phyloP scores from a whole-genome alignment of 208 protist genomes.

The Porcisia deanei region DNA sequence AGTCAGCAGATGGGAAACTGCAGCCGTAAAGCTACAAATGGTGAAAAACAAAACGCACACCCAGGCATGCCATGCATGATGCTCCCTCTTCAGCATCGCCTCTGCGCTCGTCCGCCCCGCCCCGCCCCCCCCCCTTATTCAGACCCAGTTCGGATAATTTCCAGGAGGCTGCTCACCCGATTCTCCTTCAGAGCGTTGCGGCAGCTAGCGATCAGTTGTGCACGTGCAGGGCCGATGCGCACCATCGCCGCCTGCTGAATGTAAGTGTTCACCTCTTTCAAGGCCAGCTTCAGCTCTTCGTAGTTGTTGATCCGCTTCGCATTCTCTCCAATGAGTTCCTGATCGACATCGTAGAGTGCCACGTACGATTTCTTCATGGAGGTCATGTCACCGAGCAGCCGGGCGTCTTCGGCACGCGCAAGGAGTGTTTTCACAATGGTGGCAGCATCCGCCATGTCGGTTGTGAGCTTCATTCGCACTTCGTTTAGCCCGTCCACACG shows the following conservation, averaged over 20 bases:
- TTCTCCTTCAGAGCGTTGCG: slow-evolving; percentile 87
- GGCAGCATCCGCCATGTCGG: slow-evolving; percentile 93
- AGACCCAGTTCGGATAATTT: slow-evolving; percentile 77
- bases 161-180: slow-evolving; percentile 70
- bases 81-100: not conserved
- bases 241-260: slow-evolving; percentile 92
- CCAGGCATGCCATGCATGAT: not conserved
- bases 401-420: slow-evolving; percentile 91
- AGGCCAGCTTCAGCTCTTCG: slow-evolving; percentile 74
- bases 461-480: slow-evolving; percentile 86
- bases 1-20: not conserved
- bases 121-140: slow-evolving; percentile 14
- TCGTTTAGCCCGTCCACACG: slow-evolving; percentile 88
- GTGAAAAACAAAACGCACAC: not conserved
- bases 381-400: slow-evolving; percentile 86
- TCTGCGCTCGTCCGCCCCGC: not conserved
- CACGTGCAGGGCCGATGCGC: slow-evolving; percentile 67
- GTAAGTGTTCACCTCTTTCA: slow-evolving; percentile 93
- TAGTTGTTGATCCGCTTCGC: slow-evolving; percentile 94
- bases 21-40: not conserved
- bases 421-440: slow-evolving; percentile 90
- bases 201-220: slow-evolving; percentile 72
- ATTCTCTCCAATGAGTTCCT: slow-evolving; percentile 92
- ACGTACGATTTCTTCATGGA: slow-evolving; percentile 83
- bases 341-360: slow-evolving; percentile 84